A percentile compares a stretch with the other conserved stretches of the same genome.
Conservation (phyloP, 164 flowering plant species). For the Nymphaea thermarum region DNA sequence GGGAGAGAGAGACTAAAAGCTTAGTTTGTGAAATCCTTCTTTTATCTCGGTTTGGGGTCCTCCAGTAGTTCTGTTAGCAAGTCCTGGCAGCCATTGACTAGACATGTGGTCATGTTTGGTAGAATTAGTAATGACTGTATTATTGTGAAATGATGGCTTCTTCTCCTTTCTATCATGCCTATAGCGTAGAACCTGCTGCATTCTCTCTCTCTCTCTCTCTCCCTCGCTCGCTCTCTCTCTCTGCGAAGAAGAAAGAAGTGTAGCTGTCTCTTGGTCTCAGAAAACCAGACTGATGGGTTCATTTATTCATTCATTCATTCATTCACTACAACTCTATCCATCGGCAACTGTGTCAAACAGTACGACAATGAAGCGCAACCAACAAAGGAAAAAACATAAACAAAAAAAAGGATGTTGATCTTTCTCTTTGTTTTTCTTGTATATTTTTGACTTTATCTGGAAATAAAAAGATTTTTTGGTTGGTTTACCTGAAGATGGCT, state of each 20-base stretch:
- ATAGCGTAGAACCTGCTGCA: background rate
- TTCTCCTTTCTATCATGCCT: constrained; percentile 21
- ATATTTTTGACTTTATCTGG: background rate
- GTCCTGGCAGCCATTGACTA: constrained; percentile 1
- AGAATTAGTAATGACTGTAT: constrained; percentile 25
- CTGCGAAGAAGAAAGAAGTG: background rate
- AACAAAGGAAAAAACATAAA: background rate
- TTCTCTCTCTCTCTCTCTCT: constrained; percentile 9
- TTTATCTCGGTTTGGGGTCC: background rate
- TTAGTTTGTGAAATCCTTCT: background rate
- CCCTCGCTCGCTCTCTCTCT: constrained; percentile 10
- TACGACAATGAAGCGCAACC: background rate
- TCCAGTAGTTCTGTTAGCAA: background rate
- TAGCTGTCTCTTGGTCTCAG: constrained; percentile 20
- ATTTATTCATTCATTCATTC: constrained; percentile 17
- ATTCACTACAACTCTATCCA: constrained; percentile 10
- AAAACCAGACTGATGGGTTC: constrained; percentile 8
- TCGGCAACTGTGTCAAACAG: constrained; percentile 29
- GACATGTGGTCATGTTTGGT: constrained; percentile 16
- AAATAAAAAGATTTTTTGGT: background rate
- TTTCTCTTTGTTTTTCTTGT: background rate
- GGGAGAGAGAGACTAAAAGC: background rate
- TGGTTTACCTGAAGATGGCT: constrained; percentile 59
- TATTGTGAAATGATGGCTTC: constrained; percentile 58
- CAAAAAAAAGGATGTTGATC: background rate